Evolutionary conservation across 2,329 filamentous ascomycete species (phyloP), one percentile per base, ranked within the genome.

Genomic region (Fusarium xyrophilum): DNA sequence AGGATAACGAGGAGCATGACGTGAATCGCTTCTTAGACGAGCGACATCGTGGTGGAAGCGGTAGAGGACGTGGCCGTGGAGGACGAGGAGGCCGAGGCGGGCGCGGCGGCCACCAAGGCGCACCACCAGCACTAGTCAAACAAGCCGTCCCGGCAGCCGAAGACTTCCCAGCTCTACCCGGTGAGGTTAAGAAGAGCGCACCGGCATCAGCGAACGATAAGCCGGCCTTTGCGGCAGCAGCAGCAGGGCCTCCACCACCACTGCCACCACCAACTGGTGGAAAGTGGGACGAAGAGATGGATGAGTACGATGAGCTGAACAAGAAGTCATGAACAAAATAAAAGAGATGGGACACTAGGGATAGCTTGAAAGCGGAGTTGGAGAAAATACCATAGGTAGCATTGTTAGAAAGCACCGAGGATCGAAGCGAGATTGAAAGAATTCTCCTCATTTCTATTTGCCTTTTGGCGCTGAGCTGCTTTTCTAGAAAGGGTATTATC

Each of bases 281-380:
- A 14, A 79, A 83, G 56, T 88, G 86, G 86, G 86, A 84, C 52
- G 86, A 88, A 36, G 86, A 88, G 76, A 85, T 88, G 80, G 84
- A 84, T 50, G 83, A 80, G 8, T 76, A 84, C 15, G 84, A 86
- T 28, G 81, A 78, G 33, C 57, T 65, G n/a, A 76, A 74, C 44
- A 69, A 74, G 56, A 68, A 72, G 55, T 60, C 60, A 66, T 74
- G 56, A 27, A 17, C 13, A 10, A n/a, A 19, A 4, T 33, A n/a
- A n/a, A 56, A 51, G 30, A 44, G 67, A 59, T 36, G 51, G 40
- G 42, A 46, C 51, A 51, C 33, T 21, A 25, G 28, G 46, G 10
- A 54, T 35, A 25, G 38, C 47, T 60, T 56, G 46, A 32, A 39
- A 53, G 52, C 25, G 47, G 56, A 57, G 36, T 62, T 17, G 35